A percentile compares a stretch with the other conserved stretches of the same genome.
phyloP scores from a whole-genome alignment of 2,329 filamentous ascomycete species.

The Trichoderma guizhouense region DNA sequence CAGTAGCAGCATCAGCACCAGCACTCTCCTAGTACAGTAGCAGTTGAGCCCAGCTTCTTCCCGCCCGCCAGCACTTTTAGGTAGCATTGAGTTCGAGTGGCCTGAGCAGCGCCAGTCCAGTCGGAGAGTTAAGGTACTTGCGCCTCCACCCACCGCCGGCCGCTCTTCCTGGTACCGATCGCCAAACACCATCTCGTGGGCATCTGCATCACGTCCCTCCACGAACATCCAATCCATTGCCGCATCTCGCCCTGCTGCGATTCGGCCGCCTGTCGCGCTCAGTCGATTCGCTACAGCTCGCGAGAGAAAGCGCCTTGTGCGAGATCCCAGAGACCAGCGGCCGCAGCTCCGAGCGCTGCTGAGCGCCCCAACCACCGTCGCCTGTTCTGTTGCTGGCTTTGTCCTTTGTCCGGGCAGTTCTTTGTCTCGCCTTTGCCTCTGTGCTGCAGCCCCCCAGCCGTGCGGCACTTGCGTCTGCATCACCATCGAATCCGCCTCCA shows the following conservation, averaged over 20 bases:
- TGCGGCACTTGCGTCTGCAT: not conserved
- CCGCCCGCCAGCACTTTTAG: not conserved
- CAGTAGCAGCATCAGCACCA: not conserved
- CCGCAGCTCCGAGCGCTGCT: not conserved
- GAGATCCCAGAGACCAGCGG: not conserved
- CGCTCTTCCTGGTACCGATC: constrained; percentile 9
- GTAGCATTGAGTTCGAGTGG: not conserved
- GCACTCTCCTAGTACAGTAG: not conserved
- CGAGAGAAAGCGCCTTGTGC: not conserved
- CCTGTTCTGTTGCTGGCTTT: not conserved
- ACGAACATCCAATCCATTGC: constrained; percentile 12
- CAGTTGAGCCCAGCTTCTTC: not conserved
- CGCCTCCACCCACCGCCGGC: not conserved
- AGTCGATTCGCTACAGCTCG: constrained; percentile 10
- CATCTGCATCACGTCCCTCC: constrained; percentile 19
- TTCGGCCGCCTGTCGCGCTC: constrained; percentile 14
- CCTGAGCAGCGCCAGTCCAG: not conserved
- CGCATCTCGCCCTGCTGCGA: constrained; percentile 5
- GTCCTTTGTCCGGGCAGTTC: not conserved
- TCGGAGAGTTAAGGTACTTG: not conserved
- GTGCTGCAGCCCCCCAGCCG: not conserved
- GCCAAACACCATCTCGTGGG: constrained; percentile 19
- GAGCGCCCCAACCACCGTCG: not conserved
- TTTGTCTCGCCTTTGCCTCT: not conserved
- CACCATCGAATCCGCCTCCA: constrained; percentile 19